These are phyloP conservation scores for Stephania japonica DNA, from an alignment of 164 flowering plant species.

Conservation along the genomic window DNA sequence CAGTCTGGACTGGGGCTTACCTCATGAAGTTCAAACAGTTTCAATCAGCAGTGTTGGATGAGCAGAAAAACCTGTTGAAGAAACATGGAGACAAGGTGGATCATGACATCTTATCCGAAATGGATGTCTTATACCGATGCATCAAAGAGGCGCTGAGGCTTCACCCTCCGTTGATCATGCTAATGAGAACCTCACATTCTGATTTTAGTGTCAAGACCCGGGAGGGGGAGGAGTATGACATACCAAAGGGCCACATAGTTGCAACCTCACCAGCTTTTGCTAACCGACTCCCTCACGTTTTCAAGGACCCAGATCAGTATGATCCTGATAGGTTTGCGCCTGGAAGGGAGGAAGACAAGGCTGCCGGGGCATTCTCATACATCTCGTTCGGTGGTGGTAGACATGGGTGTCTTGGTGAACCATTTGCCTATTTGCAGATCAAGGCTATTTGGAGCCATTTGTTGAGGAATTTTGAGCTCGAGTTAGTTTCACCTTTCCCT, in stretches of 20 bases:
- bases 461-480: slow-evolving; percentile 79
- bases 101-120: slow-evolving; percentile 84
- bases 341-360: slow-evolving; percentile 96
- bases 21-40: slow-evolving; percentile 54
- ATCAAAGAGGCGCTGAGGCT: slow-evolving; percentile 93
- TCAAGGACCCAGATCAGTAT: slow-evolving; percentile 62
- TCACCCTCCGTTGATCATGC: slow-evolving; percentile 91
- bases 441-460: slow-evolving; percentile 96
- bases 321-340: slow-evolving; percentile 80
- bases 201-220: slow-evolving; percentile 75
- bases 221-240: slow-evolving; percentile 81
- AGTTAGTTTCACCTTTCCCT: slow-evolving; percentile 80
- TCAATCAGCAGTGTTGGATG: slow-evolving; percentile 61
- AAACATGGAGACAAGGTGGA: slow-evolving; percentile 70
- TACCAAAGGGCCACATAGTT: slow-evolving; percentile 92
- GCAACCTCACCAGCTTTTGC: slow-evolving; percentile 98
- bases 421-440: slow-evolving; percentile 90
- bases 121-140: slow-evolving; percentile 77
- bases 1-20: slow-evolving; percentile 95
- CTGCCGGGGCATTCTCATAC: slow-evolving; percentile 83
- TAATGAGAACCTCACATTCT: slow-evolving; percentile 71
- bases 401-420: slow-evolving; percentile 94
- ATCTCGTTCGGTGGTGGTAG: slow-evolving; percentile 95
- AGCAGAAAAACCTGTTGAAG: slow-evolving; percentile 61
- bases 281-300: slow-evolving; percentile 76